Evolutionary conservation across 805 yeast species (phyloP), one percentile per base, ranked within the genome.

Genomic region (Isabelozyma rhagii): DNA sequence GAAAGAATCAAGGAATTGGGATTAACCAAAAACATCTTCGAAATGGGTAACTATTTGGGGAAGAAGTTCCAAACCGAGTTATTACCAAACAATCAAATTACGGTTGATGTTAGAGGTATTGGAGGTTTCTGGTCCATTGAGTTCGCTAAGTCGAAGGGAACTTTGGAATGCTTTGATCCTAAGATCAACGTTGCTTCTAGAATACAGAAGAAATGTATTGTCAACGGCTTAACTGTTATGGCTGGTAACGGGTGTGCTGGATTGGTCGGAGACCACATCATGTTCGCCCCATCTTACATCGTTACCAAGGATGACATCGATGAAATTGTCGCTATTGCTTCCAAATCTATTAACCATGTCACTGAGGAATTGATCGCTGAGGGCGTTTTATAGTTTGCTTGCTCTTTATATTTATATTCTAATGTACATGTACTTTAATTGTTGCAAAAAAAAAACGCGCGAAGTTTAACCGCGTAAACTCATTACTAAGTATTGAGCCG

Each of bases 121-220:
- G 87, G 87, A 52, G 78, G 81, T 39, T 83, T 83, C 65, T 72
- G 84, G 77, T 70, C 82, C 4, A 57, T 83, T 44, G 87, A 83
- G 62, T 69, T 81, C 46, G 85, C 81, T 51, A 74, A 79, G 57
- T 74, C 82, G 58, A 77, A 72, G 53, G 62, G 58, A 14, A 76
- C 85, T 15, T 81, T 80, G 56, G 79, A 78, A 60, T 68, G 77
- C 10, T 79, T 80, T 51, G 72, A 67, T 34, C 62, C 68, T 41
- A 58, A 60, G 14, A 49, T 67, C 41, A 64, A 67, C 44, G 63
- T 76, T 39, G 79, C 75, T 34, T 63, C 67, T 46, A 62, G 60
- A 54, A 59, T 78, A 40, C 59, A 66, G 52, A 57, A 64, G 28
- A 57, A 56, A 46, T 69, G 76, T 48, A 70, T 69, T 17, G 70